Percentiles rank a stretch among this genome's conserved stretches.
These are phyloP conservation scores for Acacia concinna DNA, from an alignment of 331 rosid genomes.

Conservation along the genomic window DNA sequence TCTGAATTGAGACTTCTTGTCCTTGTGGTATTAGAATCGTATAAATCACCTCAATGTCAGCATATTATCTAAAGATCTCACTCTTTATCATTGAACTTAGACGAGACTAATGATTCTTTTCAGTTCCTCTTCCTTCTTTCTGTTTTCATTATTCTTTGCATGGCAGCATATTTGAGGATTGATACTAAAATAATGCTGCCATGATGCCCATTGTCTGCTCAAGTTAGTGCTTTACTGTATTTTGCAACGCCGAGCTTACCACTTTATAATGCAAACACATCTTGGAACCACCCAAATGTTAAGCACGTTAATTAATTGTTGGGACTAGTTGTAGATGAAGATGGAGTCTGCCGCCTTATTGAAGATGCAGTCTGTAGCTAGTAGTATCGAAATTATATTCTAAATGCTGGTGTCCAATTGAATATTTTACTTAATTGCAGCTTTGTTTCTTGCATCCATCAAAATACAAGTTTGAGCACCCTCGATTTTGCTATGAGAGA, in stretches of 20 bases:
- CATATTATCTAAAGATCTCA: constrained; percentile 3
- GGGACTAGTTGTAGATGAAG: constrained; percentile 17
- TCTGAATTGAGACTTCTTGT: neutral
- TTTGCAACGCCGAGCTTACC: constrained; percentile 7
- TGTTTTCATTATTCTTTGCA: neutral
- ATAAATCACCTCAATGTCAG: neutral
- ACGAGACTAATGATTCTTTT: neutral
- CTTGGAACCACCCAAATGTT: constrained; percentile 1
- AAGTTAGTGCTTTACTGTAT: constrained; percentile 13
- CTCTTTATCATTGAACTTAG: neutral
- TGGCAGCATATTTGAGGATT: neutral
- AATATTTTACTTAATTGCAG: constrained; percentile 44
- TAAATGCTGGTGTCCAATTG: constrained; percentile 27
- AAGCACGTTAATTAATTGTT: constrained; percentile 12
- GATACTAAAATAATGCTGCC: neutral
- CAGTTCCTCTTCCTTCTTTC: neutral
- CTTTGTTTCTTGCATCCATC: constrained; percentile 95
- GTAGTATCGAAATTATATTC: constrained; percentile 14
- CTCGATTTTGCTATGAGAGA: constrained; percentile 92
- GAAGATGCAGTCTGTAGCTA: neutral
- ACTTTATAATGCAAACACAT: neutral
- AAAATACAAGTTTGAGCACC: constrained; percentile 89
- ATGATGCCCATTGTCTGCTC: constrained; percentile 11
- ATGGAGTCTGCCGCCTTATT: neutral
- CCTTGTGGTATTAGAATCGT: neutral